Percentiles rank a stretch among this genome's conserved stretches.
Conservation (phyloP, 257 asterid genomes). For the Salvia splendens region DNA sequence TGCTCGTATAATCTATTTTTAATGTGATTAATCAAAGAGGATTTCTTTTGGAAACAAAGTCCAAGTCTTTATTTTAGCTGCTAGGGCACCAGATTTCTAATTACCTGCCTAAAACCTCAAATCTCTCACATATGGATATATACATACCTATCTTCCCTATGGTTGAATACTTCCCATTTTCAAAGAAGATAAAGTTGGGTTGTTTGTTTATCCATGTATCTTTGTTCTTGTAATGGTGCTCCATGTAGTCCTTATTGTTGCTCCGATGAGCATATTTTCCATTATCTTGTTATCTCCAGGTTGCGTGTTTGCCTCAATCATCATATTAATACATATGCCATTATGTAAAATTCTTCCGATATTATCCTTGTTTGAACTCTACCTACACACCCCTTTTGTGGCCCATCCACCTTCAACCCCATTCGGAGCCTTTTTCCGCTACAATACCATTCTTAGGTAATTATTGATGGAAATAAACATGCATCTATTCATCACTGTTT, state of each 20-base stretch:
- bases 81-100: conserved; percentile 2
- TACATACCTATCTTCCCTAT: background rate
- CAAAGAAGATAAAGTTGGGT: background rate
- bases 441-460: background rate
- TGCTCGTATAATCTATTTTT: conserved; percentile 25
- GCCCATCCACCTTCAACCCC: background rate
- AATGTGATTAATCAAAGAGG: background rate
- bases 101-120: background rate
- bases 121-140: background rate
- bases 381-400: background rate
- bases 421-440: background rate
- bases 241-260: conserved; percentile 1
- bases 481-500: background rate
- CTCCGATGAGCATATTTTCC: background rate
- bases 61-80: conserved; percentile 4
- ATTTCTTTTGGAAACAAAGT: conserved; percentile 23
- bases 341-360: background rate
- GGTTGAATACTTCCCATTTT: background rate
- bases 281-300: background rate
- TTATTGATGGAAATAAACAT: background rate
- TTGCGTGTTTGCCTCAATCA: background rate
- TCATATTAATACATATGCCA: background rate
- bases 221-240: conserved; percentile 14
- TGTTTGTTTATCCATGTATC: conserved; percentile 10
- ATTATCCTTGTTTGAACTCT: conserved; percentile 3